phyloP scores from a whole-genome alignment of 106 monocot genomes.

The Acorus calamus region DNA sequence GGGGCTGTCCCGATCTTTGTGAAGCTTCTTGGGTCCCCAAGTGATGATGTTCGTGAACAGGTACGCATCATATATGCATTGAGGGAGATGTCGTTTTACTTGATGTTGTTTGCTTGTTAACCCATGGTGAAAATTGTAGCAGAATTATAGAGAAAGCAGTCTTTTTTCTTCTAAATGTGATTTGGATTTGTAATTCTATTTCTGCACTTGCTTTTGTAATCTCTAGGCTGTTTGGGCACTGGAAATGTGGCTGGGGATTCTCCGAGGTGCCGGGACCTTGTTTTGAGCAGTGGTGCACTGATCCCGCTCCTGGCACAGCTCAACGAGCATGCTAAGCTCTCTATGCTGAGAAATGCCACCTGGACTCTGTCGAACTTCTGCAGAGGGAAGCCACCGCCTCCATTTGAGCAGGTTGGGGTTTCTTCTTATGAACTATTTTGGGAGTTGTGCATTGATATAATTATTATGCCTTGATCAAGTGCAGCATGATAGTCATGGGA shows the following conservation, averaged over 20 bases:
- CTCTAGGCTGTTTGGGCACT: conserved; percentile 57
- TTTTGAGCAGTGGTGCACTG: conserved; percentile 38
- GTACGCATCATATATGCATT: conserved; percentile 3
- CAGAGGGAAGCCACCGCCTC: conserved; percentile 52
- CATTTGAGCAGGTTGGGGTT: conserved; percentile 42
- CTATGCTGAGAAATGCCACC: conserved; percentile 74
- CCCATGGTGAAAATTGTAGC: too few relatives aligned
- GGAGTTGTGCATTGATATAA: background rate
- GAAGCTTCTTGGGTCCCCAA: conserved; percentile 21
- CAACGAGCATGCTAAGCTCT: conserved; percentile 59
- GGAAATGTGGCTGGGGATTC: conserved; percentile 77
- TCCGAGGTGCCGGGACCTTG: conserved; percentile 49
- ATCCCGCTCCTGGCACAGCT: conserved; percentile 35
- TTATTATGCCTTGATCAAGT: too few relatives aligned
- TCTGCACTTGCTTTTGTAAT: background rate
- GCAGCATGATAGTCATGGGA: too few relatives aligned
- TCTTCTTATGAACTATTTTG: background rate
- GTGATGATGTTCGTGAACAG: conserved; percentile 47
- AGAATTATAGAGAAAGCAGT: too few relatives aligned
- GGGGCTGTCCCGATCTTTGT: conserved; percentile 23
- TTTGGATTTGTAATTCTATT: background rate
- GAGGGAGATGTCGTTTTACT: too few relatives aligned
- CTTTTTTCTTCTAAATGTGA: too few relatives aligned
- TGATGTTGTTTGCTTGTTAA: too few relatives aligned
- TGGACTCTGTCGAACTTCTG: conserved; percentile 76